phyloP scores from a whole-genome alignment of 2,329 filamentous ascomycete genomes.

The Cytospora leucostoma region DNA sequence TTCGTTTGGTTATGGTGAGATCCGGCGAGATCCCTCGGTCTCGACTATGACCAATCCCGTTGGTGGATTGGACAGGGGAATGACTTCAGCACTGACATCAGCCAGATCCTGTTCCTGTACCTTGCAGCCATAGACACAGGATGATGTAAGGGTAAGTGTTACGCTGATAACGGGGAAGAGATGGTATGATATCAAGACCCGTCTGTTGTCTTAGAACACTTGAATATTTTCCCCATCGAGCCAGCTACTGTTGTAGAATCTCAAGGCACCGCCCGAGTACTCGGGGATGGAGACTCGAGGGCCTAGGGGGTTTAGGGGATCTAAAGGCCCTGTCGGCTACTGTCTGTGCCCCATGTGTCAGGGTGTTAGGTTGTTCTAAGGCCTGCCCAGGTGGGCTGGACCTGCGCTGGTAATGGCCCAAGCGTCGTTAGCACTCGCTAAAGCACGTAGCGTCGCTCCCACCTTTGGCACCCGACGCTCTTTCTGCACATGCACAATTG shows the following conservation, averaged over 20 bases:
- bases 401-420: constrained; percentile 16
- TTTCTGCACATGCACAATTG: constrained; percentile 14
- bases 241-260: neutral
- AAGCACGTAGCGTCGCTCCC: constrained; percentile 16
- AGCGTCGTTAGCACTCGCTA: constrained; percentile 14
- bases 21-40: constrained; percentile 14
- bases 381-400: neutral
- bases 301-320: neutral
- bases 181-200: neutral
- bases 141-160: neutral
- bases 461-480: constrained; percentile 20
- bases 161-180: neutral
- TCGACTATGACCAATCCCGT: neutral
- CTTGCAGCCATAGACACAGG: constrained; percentile 6
- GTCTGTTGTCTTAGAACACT: neutral
- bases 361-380: neutral
- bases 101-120: constrained; percentile 13
- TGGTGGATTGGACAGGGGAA: constrained; percentile 12
- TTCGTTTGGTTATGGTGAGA: constrained; percentile 8
- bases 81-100: constrained; percentile 14
- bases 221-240: neutral
- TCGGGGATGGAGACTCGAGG: neutral
- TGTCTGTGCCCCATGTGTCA: neutral
- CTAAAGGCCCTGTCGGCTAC: neutral
- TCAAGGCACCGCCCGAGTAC: neutral